These are phyloP conservation scores for Lipomyces lipofer DNA, from an alignment of 805 yeast genomes.

Conservation along the genomic window DNA sequence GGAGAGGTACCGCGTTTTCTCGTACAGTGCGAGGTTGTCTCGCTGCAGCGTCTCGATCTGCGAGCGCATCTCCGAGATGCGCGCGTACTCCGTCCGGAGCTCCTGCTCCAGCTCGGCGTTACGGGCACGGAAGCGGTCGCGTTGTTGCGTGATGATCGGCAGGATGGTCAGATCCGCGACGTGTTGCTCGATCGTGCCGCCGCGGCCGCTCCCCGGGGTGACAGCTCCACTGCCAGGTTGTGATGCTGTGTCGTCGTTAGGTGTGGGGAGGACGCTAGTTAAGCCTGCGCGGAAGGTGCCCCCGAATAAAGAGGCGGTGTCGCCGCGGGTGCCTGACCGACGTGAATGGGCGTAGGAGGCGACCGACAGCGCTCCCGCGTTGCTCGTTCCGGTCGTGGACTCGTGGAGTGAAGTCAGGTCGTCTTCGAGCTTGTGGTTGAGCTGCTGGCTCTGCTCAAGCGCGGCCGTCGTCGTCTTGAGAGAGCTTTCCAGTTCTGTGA, in stretches of 20 bases:
- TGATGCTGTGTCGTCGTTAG: conserved; percentile 4
- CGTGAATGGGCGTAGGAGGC: conserved; percentile 27
- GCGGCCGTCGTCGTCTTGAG: conserved; percentile 43
- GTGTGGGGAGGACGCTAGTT: not conserved
- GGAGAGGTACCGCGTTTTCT: conserved; percentile 49
- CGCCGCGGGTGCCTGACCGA: conserved; percentile 23
- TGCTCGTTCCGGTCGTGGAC: conserved; percentile 33
- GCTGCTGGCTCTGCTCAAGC: conserved; percentile 45
- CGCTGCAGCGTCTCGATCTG: conserved; percentile 64
- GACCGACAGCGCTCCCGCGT: conserved; percentile 24
- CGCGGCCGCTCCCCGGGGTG: conserved; percentile 11
- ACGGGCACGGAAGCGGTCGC: conserved; percentile 87
- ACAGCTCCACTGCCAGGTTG: conserved; percentile 8
- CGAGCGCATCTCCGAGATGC: conserved; percentile 60
- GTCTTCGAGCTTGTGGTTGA: conserved; percentile 66
- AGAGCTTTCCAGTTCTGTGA: conserved; percentile 45
- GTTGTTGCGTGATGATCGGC: conserved; percentile 89
- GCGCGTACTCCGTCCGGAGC: conserved; percentile 55
- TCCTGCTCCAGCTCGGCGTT: conserved; percentile 85
- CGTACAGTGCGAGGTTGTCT: conserved; percentile 79
- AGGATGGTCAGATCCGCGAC: conserved; percentile 46
- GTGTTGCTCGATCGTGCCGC: conserved; percentile 21
- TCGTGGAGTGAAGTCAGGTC: conserved; percentile 67
- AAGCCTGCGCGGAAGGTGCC: conserved; percentile 26
- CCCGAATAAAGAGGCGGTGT: conserved; percentile 25